phyloP scores from a whole-genome alignment of 352 stramenopile genomes.

The Phytophthora idaei region DNA sequence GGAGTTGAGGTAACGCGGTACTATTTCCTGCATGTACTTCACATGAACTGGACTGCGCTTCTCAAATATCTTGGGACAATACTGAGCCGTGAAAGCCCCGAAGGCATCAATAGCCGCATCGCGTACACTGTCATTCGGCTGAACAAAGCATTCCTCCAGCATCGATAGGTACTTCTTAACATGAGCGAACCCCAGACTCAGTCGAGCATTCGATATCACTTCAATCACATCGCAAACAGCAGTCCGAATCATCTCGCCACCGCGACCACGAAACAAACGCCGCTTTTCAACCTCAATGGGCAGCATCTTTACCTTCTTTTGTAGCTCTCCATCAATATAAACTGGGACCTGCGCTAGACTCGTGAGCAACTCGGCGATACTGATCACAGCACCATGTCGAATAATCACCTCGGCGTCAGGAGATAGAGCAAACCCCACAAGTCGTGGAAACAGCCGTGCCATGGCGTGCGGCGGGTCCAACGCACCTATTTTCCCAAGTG shows the following conservation, averaged over 20 bases:
- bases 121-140: conserved; percentile 94
- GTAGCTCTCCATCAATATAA: conserved; percentile 74
- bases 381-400: conserved; percentile 94
- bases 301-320: conserved; percentile 72
- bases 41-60: conserved; percentile 50
- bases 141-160: conserved; percentile 93
- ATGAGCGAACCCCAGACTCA: conserved; percentile 61
- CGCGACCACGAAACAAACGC: conserved; percentile 95
- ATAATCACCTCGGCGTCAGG: conserved; percentile 90
- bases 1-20: conserved; percentile 62
- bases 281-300: conserved; percentile 93
- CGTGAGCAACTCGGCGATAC: conserved; percentile 85
- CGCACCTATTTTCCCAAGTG: conserved; percentile 84
- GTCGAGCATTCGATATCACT: conserved; percentile 69
- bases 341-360: conserved; percentile 53
- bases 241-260: conserved; percentile 95
- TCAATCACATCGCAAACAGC: conserved; percentile 96
- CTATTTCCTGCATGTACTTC: conserved; percentile 53
- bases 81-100: conserved; percentile 81
- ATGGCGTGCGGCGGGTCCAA: conserved; percentile 84
- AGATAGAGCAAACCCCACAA: conserved; percentile 83
- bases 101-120: conserved; percentile 88
- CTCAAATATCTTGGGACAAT: conserved; percentile 82
- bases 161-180: conserved; percentile 83
- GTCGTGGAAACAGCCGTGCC: conserved; percentile 75